A percentile compares a stretch with the other conserved stretches of the same genome.
Conservation (phyloP, 768 basidiomycete species). For the Hypsizygus marmoreus region DNA sequence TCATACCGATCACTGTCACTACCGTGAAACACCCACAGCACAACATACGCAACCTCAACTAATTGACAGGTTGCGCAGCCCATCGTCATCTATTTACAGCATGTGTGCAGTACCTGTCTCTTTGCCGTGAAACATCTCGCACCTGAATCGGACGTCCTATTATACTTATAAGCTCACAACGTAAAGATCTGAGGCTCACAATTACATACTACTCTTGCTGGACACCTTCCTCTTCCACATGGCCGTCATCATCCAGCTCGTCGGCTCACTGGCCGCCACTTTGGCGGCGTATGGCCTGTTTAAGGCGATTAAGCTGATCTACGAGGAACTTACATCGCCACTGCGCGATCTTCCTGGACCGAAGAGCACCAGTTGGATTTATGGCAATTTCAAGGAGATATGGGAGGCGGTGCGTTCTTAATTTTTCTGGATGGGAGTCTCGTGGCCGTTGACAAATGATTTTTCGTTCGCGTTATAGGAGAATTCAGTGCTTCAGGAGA, state of each 20-base stretch:
- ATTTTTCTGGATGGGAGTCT: no score
- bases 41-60: no score
- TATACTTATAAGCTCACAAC: no score
- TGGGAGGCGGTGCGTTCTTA: conserved; percentile 35
- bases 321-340: conserved; percentile 38
- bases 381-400: conserved; percentile 50
- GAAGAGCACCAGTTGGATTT: conserved; percentile 42
- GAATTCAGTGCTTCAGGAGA: conserved; percentile 23
- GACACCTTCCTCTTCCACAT: conserved; percentile 4
- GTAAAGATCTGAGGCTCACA: no score
- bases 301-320: conserved; percentile 34
- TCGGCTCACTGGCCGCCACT: conserved; percentile 17
- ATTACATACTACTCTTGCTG: no score
- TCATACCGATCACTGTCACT: no score
- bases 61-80: no score
- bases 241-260: conserved; percentile 7
- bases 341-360: conserved; percentile 56
- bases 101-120: no score
- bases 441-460: not conserved
- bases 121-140: no score
- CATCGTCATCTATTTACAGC: no score
- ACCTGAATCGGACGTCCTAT: no score
- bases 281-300: conserved; percentile 29
- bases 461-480: conserved; percentile 25
- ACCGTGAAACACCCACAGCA: no score